Base-by-base conservation (phyloP, 768 basidiomycete genomes). In the Hygrocybe punicea region DNA sequence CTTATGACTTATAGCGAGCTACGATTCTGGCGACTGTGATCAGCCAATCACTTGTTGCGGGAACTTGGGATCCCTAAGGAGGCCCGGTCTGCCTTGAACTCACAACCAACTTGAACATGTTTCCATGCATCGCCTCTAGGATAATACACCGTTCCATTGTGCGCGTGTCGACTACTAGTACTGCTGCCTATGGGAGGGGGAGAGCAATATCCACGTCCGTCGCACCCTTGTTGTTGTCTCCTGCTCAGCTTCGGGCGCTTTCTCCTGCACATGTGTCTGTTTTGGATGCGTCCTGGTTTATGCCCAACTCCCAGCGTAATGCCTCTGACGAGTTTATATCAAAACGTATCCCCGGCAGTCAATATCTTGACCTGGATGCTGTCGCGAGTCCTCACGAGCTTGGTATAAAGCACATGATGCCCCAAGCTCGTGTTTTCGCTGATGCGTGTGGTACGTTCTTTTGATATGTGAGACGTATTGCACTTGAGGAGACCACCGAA, bases 391-490 rank as follows among this genome's bases (percentile, higher is more conserved):
- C 81, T 8, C 87, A 91, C 67, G 81, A 85, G 53, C 78, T 95
- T 4, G 90, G 89, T 11, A 76, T 98, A 21, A 89, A 89, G 65
- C 96, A 98, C 73, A 98, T 98, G 94, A 85, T 98, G 81, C 97
- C 97, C 16, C 72, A 77, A 34, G 76, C 73, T 35, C 77, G 81
- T 44, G 73, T 76, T 36, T 98, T 98, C 70, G 85, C 87, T 23
- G 77, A 81, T 55, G 86, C 90, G 8, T 93, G 90, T 66, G 85
- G 93, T 95, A 75, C 60, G 87, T 72, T 19, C 29, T 56, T 51
- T 45, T 29, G 52, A 37, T 25, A 36, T 51, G 46, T 47, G 21
- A 37, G 29, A 54, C 35, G 52, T 14, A 56, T 25, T 16, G 23
- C 39, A 59, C 46, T 60, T 21, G 7, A 17, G 16, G 2, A 23